A percentile compares a stretch with the other conserved stretches of the same genome.
Conservation (phyloP, 495 filamentous ascomycete species). For the Xylaria scruposa region DNA sequence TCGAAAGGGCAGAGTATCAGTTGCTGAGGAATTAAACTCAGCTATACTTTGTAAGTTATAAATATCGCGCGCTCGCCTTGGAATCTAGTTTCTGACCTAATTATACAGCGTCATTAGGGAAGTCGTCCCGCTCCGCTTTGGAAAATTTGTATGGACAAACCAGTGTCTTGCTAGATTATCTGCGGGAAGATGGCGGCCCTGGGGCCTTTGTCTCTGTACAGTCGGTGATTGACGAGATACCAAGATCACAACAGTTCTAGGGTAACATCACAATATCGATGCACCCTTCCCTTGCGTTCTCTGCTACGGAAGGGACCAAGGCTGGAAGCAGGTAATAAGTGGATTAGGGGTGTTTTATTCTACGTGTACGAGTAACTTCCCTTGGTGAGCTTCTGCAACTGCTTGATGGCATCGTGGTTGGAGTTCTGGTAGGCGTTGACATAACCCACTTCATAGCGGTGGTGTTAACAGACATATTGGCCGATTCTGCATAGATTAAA, state of each 20-base stretch:
- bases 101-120: slow-evolving; percentile 80
- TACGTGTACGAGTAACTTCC: slow-evolving; percentile 4
- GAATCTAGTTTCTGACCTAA: slow-evolving; percentile 30
- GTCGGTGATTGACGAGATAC: slow-evolving; percentile 61
- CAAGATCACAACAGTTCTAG: slow-evolving; percentile 40
- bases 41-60: slow-evolving; percentile 81
- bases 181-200: slow-evolving; percentile 81
- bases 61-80: not conserved
- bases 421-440: slow-evolving; percentile 10
- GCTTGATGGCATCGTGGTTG: not conserved
- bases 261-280: not conserved
- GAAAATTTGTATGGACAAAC: slow-evolving; percentile 90
- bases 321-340: not conserved
- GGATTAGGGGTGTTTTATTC: not conserved
- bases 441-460: not conserved
- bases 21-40: slow-evolving; percentile 94
- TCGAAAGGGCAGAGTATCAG: slow-evolving; percentile 71
- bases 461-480: not conserved
- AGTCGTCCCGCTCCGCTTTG: slow-evolving; percentile 84
- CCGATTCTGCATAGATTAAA: slow-evolving; percentile 4
- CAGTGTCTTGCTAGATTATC: slow-evolving; percentile 79
- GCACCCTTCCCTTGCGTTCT: not conserved
- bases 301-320: not conserved
- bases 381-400: not conserved
- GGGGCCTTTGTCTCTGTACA: slow-evolving; percentile 89